phyloP scores from a whole-genome alignment of 768 basidiomycete genomes.

The Phaffia australis region DNA sequence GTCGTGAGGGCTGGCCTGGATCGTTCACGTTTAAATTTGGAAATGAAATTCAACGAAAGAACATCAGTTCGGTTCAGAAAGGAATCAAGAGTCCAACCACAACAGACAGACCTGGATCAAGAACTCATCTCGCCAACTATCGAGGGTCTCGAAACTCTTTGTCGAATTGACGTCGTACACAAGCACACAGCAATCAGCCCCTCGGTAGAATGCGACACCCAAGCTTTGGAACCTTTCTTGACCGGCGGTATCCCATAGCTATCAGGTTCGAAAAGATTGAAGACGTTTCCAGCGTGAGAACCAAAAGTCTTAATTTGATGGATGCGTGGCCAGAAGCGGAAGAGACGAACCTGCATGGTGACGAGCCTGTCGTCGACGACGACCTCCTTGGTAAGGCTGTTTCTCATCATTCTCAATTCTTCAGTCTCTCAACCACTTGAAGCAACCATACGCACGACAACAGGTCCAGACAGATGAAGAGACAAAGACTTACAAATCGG shows the following conservation, averaged over 20 bases:
- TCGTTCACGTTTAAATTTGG: background rate
- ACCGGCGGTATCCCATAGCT: slow-evolving; percentile 99
- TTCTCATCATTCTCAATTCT: background rate
- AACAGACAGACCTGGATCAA: slow-evolving; percentile 51
- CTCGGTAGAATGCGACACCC: slow-evolving; percentile 97
- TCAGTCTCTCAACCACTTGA: background rate
- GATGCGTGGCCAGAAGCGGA: background rate
- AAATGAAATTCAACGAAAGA: too few species aligned
- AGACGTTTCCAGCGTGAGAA: background rate
- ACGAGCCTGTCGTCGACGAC: slow-evolving; percentile 97
- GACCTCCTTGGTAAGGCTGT: slow-evolving; percentile 89
- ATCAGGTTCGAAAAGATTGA: slow-evolving; percentile 20
- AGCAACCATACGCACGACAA: too few species aligned
- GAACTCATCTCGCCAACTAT: slow-evolving; percentile 99
- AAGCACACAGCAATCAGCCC: slow-evolving; percentile 96
- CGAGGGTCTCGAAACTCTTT: slow-evolving; percentile 86
- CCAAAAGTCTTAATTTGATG: background rate
- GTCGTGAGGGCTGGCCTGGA: slow-evolving; percentile 90
- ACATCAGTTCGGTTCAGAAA: too few species aligned
- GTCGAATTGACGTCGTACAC: slow-evolving; percentile 98
- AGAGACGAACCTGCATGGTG: slow-evolving; percentile 78
- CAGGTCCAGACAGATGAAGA: background rate
- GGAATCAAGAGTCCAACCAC: background rate
- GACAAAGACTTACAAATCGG: slow-evolving; percentile 22
- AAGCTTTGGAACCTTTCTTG: slow-evolving; percentile 99